Base-by-base conservation (phyloP, 2,329 filamentous ascomycete species). In the Alternaria sp. region DNA sequence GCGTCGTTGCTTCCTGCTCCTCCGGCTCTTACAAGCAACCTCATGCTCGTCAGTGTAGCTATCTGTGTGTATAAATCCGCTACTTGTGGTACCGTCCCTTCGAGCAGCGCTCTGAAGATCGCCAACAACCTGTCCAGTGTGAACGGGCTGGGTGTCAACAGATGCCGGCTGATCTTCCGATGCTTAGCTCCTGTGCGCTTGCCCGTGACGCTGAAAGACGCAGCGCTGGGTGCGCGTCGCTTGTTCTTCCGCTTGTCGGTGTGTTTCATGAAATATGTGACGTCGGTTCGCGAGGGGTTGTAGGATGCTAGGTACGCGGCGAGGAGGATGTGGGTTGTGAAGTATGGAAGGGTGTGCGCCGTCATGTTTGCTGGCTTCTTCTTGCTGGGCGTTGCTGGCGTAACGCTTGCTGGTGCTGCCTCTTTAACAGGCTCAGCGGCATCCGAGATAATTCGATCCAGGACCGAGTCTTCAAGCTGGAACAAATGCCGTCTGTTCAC, bases 281-380 rank as follows among this genome's bases (percentile, higher is more conserved):
- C 82, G 77, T 96, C 92, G 74, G 91, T 88, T n/a, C 88, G 86
- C 1, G 90, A 82, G 13, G 90, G 87, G 77, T 94, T 96, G 84
- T 93, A 92, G 1, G 91, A 93, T 55, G 92, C 91, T 4, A 96
- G 87, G 80, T 96, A 96, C 4, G 92, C 90, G 36, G 92, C 88
- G 25, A 93, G 85, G 11, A 96, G 86, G 26, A 95, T 85, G 57
- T 92, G 86, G 44, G 91, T 90, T 3, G 92, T 90, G 54, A 90
- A 91, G 57, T 89, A 90, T 0, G 92, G 92, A 6, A 96, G 77
- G 43, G 84, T 81, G 63, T 85, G 83, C 1, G 78, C 70, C 13
- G 79, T 77, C 71, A 67, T 69, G 44, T 67, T 67, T 0, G 57
- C 21, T 3, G n/a, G 45, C 30, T 66, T 65, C 49, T 66, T 65